phyloP scores from a whole-genome alignment of 257 asterid species.

The Buddleja alternifolia region DNA sequence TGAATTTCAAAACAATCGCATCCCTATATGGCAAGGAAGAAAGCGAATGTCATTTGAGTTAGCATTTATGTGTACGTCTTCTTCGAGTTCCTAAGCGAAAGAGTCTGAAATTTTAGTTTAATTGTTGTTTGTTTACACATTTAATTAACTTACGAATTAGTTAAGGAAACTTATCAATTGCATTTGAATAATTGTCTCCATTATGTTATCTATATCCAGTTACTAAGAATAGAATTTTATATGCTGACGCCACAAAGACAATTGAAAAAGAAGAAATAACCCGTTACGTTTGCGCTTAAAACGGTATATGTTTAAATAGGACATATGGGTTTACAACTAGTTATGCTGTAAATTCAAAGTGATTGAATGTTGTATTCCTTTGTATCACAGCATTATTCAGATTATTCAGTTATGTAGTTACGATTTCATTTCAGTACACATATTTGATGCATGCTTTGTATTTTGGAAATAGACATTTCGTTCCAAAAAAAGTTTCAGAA shows the following conservation, averaged over 20 bases:
- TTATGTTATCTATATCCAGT: background rate
- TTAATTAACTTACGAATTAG: background rate
- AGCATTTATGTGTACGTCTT: background rate
- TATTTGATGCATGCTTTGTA: slow-evolving; percentile 1
- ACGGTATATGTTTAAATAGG: background rate
- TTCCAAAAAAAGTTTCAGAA: background rate
- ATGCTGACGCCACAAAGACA: no score
- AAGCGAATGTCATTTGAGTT: background rate
- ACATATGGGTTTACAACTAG: background rate
- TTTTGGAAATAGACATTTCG: slow-evolving; percentile 7
- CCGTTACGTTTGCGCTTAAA: background rate
- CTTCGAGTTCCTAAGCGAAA: no score
- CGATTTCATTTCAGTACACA: background rate
- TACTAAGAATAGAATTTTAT: background rate
- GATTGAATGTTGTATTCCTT: no score
- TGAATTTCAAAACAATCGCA: no score
- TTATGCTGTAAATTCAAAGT: background rate
- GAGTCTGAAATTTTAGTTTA: no score
- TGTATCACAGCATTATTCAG: background rate
- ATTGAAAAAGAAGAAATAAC: background rate
- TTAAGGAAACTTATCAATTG: background rate
- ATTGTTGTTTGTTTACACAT: no score
- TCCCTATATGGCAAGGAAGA: background rate
- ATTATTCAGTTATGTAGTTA: background rate
- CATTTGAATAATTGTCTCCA: background rate